phyloP scores from a whole-genome alignment of 306 rosid genomes.

The Acmispon strigosus region DNA sequence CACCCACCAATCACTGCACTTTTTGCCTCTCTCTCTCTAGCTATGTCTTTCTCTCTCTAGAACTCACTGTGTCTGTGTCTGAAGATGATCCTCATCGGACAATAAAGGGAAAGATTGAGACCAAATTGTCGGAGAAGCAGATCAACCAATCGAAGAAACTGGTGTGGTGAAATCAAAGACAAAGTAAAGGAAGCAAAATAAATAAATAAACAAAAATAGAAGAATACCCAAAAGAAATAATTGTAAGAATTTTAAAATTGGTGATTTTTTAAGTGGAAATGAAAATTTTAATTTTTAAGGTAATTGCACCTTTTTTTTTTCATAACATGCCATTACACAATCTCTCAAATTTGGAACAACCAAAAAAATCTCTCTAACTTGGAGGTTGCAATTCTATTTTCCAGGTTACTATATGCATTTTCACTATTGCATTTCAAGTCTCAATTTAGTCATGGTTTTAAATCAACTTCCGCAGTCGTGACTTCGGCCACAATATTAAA shows the following conservation, averaged over 20 bases:
- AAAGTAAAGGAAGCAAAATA: slow-evolving; percentile 51
- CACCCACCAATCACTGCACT: slow-evolving; percentile 18
- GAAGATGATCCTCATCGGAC: slow-evolving; percentile 35
- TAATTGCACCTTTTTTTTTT: not conserved
- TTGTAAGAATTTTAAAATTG: not conserved
- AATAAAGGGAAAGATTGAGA: slow-evolving; percentile 60
- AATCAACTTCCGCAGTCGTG: too few species aligned
- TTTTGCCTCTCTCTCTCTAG: not conserved
- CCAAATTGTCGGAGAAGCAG: slow-evolving; percentile 62
- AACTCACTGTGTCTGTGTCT: slow-evolving; percentile 9
- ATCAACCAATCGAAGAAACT: slow-evolving; percentile 90
- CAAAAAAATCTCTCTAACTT: too few species aligned
- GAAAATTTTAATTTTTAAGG: not conserved
- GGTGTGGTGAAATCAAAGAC: slow-evolving; percentile 27
- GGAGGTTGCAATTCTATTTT: slow-evolving; percentile 9
- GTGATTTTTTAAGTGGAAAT: not conserved
- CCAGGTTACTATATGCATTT: too few species aligned
- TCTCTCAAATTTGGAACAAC: not conserved
- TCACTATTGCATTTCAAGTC: too few species aligned
- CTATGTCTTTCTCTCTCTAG: not conserved
- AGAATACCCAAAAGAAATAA: not conserved
- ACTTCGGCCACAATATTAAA: too few species aligned
- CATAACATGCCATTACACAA: slow-evolving; percentile 8
- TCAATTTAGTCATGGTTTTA: too few species aligned
- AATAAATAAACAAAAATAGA: not conserved